A percentile compares a stretch with the other conserved stretches of the same genome.
Conservation (phyloP, 768 basidiomycete species). For the Tylopilus balloui region DNA sequence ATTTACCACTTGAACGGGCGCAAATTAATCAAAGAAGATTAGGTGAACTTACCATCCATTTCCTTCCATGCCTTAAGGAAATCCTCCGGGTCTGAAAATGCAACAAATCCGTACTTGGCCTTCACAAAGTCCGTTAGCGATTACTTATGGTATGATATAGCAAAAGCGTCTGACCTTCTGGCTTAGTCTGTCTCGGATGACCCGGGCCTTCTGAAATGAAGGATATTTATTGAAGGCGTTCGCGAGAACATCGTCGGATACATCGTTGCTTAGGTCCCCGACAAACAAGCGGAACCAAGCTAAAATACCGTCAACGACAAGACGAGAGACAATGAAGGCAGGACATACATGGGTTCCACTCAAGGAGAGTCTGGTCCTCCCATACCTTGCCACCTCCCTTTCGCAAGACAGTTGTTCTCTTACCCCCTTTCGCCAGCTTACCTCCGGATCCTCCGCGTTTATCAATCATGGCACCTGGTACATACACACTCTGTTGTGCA, state of each 20-base stretch:
- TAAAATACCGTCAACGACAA: slow-evolving; percentile 28
- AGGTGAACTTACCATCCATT: slow-evolving; percentile 78
- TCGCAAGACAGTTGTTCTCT: slow-evolving; percentile 87
- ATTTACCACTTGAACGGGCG: slow-evolving; percentile 11
- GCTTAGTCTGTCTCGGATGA: slow-evolving; percentile 90
- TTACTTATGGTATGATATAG: neutral
- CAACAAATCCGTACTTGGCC: slow-evolving; percentile 97
- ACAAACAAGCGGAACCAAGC: slow-evolving; percentile 98
- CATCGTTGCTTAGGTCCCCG: slow-evolving; percentile 96
- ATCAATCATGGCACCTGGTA: slow-evolving; percentile 87
- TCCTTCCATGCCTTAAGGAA: slow-evolving; percentile 99
- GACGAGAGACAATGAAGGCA: neutral
- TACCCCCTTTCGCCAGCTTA: slow-evolving; percentile 84
- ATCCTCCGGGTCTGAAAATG: slow-evolving; percentile 97
- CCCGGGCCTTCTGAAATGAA: slow-evolving; percentile 92
- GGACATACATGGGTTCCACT: slow-evolving; percentile 92
- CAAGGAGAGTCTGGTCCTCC: slow-evolving; percentile 96
- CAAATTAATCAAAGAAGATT: neutral
- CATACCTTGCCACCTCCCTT: slow-evolving; percentile 96
- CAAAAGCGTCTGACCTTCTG: slow-evolving; percentile 63
- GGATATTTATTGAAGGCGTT: slow-evolving; percentile 92
- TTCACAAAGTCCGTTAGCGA: slow-evolving; percentile 29
- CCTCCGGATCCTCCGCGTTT: slow-evolving; percentile 83
- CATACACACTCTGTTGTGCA: slow-evolving; percentile 89
- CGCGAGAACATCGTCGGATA: slow-evolving; percentile 89